These are phyloP conservation scores for Eutrema salsugineum DNA, from an alignment of 441 rosid species.

Conservation along the genomic window DNA sequence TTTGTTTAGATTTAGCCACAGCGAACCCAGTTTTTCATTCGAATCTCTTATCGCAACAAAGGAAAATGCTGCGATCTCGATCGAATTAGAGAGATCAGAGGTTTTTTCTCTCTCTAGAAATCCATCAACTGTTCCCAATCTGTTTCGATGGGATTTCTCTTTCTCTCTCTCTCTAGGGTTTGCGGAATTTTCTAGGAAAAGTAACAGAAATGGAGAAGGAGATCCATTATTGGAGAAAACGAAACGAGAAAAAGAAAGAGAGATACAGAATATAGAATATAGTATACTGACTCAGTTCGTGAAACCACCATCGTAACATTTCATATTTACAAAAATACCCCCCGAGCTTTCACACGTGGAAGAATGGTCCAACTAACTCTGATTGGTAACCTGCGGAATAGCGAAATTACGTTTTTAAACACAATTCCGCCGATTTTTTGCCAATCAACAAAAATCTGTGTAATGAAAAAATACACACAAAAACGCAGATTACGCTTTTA, in stretches of 20 bases:
- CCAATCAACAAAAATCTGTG: too few species aligned
- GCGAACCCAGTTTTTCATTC: constrained; percentile 5
- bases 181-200: constrained; percentile 22
- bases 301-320: background rate
- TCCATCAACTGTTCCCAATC: background rate
- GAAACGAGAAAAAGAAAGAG: constrained; percentile 7
- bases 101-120: background rate
- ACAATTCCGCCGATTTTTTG: too few species aligned
- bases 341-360: constrained; percentile 7
- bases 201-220: constrained; percentile 11
- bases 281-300: constrained; percentile 5
- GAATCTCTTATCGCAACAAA: constrained; percentile 17
- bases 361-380: background rate
- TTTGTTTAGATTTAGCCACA: background rate
- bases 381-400: too few species aligned
- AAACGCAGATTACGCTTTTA: too few species aligned
- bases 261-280: constrained; percentile 1
- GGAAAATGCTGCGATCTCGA: constrained; percentile 3
- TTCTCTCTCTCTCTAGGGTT: constrained; percentile 19
- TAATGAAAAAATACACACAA: too few species aligned
- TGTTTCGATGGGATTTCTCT: background rate
- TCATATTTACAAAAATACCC: constrained; percentile 14
- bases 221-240: constrained; percentile 27
- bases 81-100: background rate
- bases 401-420: too few species aligned